These are phyloP conservation scores for Volutella citrinella DNA, from an alignment of 2,329 filamentous ascomycete genomes.

Conservation along the genomic window DNA sequence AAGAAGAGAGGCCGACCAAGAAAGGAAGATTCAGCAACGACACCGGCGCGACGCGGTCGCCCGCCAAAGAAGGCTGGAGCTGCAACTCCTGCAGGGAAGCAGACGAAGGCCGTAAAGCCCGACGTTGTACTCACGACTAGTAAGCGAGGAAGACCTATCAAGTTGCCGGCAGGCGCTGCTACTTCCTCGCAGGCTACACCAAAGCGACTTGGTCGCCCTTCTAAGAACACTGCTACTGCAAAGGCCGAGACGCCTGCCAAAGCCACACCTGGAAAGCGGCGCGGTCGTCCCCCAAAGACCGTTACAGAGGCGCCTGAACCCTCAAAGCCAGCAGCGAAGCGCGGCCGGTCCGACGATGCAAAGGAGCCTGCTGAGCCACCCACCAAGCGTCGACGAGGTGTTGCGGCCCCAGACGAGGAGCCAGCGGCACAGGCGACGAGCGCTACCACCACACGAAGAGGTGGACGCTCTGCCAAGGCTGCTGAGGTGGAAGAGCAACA, in stretches of 20 bases:
- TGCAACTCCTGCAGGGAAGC: too few species aligned
- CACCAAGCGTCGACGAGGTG: slow-evolving; percentile 10
- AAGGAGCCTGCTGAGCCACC: slow-evolving; percentile 10
- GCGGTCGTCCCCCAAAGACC: slow-evolving; percentile 1
- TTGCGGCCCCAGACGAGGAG: slow-evolving; percentile 6
- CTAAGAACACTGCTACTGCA: slow-evolving; percentile 19
- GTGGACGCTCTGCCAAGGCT: too few species aligned
- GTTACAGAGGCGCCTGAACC: slow-evolving; percentile 1
- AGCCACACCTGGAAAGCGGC: too few species aligned
- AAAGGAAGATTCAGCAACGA: slow-evolving; percentile 15
- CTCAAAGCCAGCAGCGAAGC: slow-evolving; percentile 17
- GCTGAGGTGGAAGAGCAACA: too few species aligned
- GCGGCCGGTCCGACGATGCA: slow-evolving; percentile 15
- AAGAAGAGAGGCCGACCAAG: slow-evolving; percentile 21
- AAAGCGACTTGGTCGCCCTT: slow-evolving; percentile 20
- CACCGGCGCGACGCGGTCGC: neutral
- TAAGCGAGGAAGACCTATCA: slow-evolving; percentile 2
- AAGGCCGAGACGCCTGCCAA: too few species aligned
- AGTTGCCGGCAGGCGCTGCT: slow-evolving; percentile 1
- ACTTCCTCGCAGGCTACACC: slow-evolving; percentile 14
- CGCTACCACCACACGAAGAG: too few species aligned
- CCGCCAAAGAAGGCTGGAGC: neutral
- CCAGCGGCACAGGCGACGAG: too few species aligned
- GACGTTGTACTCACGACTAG: too few species aligned
- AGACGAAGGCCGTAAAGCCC: too few species aligned